These are phyloP conservation scores for Pythium plurisporium DNA, from an alignment of 352 stramenopile genomes.

Conservation along the genomic window DNA sequence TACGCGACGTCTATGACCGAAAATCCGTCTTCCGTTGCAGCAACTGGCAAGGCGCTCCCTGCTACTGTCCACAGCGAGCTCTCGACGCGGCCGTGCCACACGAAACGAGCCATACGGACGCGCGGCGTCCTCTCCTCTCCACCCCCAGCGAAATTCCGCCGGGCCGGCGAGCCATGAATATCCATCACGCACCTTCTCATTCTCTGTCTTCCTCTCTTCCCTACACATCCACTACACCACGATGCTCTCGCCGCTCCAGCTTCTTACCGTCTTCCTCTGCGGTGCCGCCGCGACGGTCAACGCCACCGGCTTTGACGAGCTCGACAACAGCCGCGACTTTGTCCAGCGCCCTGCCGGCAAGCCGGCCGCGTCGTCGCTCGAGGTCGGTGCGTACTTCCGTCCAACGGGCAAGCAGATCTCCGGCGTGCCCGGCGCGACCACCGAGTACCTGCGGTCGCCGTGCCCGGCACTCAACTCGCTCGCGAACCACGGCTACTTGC, in stretches of 20 bases:
- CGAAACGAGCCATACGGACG: background rate
- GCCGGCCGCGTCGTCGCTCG: background rate
- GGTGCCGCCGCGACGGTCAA: background rate
- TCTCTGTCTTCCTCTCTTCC: background rate
- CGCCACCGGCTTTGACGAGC: background rate
- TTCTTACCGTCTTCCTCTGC: conserved; percentile 2
- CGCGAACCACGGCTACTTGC: conserved; percentile 58
- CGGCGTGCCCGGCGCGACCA: conserved; percentile 1
- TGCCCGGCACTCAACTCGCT: conserved; percentile 66
- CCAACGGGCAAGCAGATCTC: background rate
- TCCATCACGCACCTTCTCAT: background rate
- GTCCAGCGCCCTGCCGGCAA: background rate
- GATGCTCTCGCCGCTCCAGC: background rate
- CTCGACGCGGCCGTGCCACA: background rate
- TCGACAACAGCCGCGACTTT: background rate
- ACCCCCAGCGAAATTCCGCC: background rate
- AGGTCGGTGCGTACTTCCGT: conserved; percentile 7
- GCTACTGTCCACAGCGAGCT: background rate
- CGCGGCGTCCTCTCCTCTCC: background rate
- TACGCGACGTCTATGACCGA: background rate
- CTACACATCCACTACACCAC: background rate
- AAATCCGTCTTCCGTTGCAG: background rate
- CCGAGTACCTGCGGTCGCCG: conserved; percentile 18
- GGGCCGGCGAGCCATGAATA: background rate
- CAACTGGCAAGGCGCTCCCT: background rate